phyloP scores from a whole-genome alignment of 1,284 basidiomycete species.

The Malassezia dermatis region DNA sequence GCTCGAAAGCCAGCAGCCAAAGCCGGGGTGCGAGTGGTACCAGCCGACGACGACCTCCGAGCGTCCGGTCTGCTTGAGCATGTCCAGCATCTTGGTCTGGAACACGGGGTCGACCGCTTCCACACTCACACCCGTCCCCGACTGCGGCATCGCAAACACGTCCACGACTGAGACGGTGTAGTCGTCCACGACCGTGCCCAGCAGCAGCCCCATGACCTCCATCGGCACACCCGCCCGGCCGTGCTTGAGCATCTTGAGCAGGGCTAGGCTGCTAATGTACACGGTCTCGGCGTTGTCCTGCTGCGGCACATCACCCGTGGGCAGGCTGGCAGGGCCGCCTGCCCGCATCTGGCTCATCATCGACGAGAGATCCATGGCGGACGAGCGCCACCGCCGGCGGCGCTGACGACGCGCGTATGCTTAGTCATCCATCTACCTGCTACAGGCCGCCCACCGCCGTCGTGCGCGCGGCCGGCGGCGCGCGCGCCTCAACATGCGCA shows the following conservation, averaged over 20 bases:
- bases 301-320: conserved; percentile 47
- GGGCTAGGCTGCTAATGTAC: conserved; percentile 44
- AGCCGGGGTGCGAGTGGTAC: conserved; percentile 99
- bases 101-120: conserved; percentile 99
- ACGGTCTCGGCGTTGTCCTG: conserved; percentile 48
- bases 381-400: neutral
- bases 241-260: conserved; percentile 89
- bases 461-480: neutral
- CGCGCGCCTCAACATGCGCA: neutral
- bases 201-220: conserved; percentile 99
- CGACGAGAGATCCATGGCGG: conserved; percentile 35
- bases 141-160: conserved; percentile 99
- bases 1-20: conserved; percentile 96
- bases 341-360: conserved; percentile 40
- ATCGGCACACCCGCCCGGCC: conserved; percentile 97
- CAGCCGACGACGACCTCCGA: conserved; percentile 98
- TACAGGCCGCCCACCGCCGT: neutral
- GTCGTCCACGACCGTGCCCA: conserved; percentile 97
- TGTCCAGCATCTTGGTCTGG: conserved; percentile 96
- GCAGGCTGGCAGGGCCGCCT: conserved; percentile 25
- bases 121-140: conserved; percentile 93
- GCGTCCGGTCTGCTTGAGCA: conserved; percentile 96
- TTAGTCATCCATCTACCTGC: neutral
- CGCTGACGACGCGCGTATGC: conserved; percentile 1
- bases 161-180: conserved; percentile 79